These are phyloP conservation scores for Pseudocercospora macadamiae DNA, from an alignment of 2,329 filamentous ascomycete genomes.

Conservation along the genomic window DNA sequence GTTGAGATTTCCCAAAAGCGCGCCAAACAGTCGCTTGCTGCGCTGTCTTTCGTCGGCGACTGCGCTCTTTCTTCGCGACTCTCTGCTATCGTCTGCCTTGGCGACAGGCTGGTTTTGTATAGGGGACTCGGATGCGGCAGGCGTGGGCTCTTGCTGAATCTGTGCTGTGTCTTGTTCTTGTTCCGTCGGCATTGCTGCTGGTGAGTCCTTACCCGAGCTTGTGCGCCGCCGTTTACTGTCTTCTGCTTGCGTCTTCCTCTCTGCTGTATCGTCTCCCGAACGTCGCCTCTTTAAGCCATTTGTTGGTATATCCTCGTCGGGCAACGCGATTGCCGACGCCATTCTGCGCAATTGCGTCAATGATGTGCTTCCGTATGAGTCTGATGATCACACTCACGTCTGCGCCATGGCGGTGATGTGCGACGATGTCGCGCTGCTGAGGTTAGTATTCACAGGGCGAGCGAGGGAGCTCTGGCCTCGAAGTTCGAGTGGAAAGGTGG, in stretches of 20 bases:
- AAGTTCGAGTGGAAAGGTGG: background rate
- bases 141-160: background rate
- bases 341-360: conserved; percentile 13
- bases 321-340: conserved; percentile 19
- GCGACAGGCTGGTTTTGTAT: conserved; percentile 9
- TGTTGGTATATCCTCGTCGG: conserved; percentile 17
- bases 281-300: conserved; percentile 34
- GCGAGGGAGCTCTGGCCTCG: background rate
- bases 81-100: conserved; percentile 16
- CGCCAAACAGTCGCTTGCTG: conserved; percentile 83
- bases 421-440: background rate
- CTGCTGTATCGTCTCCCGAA: conserved; percentile 20
- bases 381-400: background rate
- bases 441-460: background rate
- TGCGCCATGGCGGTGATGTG: background rate
- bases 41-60: conserved; percentile 75
- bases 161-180: conserved; percentile 4
- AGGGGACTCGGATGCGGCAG: conserved; percentile 5
- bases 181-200: conserved; percentile 17
- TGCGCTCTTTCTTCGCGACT: conserved; percentile 28
- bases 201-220: conserved; percentile 37
- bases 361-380: background rate
- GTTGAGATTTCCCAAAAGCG: conserved; percentile 35
- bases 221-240: conserved; percentile 34
- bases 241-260: conserved; percentile 25